A percentile compares a stretch with the other conserved stretches of the same genome.
Conservation (phyloP, 352 stramenopile species). For the Salisapilia sapeloensis region DNA sequence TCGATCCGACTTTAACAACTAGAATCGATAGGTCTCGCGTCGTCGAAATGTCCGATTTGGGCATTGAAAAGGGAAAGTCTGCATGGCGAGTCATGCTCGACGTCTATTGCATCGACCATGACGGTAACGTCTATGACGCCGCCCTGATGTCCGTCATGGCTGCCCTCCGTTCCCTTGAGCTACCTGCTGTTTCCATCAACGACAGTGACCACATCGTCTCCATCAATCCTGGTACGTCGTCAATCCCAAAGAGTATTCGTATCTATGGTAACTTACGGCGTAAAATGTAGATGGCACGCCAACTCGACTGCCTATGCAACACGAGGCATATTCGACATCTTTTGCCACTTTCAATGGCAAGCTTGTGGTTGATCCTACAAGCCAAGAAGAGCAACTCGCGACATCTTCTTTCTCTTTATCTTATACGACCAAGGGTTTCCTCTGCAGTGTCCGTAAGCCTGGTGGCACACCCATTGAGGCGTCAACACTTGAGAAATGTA, state of each 20-base stretch:
- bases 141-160: conserved; percentile 53
- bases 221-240: conserved; percentile 23
- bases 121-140: conserved; percentile 65
- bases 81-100: conserved; percentile 74
- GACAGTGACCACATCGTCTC: conserved; percentile 55
- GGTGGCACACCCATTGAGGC: conserved; percentile 27
- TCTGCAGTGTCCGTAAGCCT: conserved; percentile 57
- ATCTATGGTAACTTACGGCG: conserved; percentile 1
- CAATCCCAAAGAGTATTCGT: background rate
- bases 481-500: conserved; percentile 37
- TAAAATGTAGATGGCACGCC: conserved; percentile 28
- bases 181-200: conserved; percentile 44
- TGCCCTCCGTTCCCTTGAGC: conserved; percentile 35
- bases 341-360: conserved; percentile 40
- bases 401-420: conserved; percentile 37
- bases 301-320: conserved; percentile 29
- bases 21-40: conserved; percentile 27
- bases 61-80: conserved; percentile 54
- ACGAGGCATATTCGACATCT: conserved; percentile 37
- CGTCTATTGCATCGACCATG: conserved; percentile 65
- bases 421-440: conserved; percentile 39
- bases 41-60: conserved; percentile 59
- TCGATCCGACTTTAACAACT: too few species aligned
- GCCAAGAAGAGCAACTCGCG: conserved; percentile 48
- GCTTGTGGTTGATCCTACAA: conserved; percentile 54